Percentiles rank a stretch among this genome's conserved stretches.
phyloP scores from a whole-genome alignment of 2,329 filamentous ascomycete genomes.

The Dendrostoma leiphaemia region DNA sequence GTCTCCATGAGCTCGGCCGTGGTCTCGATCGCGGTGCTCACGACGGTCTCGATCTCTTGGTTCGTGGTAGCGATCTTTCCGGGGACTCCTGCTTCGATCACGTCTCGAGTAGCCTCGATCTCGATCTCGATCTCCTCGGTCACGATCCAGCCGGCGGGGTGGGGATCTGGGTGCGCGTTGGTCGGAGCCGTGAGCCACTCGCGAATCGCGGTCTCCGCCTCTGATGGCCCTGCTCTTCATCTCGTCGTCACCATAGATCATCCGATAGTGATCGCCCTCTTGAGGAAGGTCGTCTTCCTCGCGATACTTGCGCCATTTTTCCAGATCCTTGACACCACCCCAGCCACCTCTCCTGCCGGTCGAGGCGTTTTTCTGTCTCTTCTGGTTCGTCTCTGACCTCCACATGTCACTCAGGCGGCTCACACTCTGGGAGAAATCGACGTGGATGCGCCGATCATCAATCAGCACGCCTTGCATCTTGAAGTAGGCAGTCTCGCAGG shows the following conservation, averaged over 20 bases:
- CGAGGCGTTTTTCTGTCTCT: conserved; percentile 53
- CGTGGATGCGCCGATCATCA: conserved; percentile 95
- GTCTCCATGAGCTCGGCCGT: conserved; percentile 29
- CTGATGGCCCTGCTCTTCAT: conserved; percentile 41
- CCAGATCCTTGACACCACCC: conserved; percentile 82
- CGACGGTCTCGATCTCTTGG: conserved; percentile 24
- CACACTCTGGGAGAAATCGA: conserved; percentile 97
- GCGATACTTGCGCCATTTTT: conserved; percentile 88
- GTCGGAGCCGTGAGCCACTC: conserved; percentile 1
- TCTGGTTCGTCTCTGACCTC: conserved; percentile 81
- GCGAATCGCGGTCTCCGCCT: not conserved
- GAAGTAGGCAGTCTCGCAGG: conserved; percentile 93
- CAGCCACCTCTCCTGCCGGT: conserved; percentile 69
- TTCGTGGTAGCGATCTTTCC: conserved; percentile 22
- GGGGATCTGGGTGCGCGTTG: conserved; percentile 1
- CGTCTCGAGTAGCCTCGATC: conserved; percentile 32
- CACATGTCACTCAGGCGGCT: conserved; percentile 84
- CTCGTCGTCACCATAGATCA: conserved; percentile 78
- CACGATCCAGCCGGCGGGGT: conserved; percentile 14
- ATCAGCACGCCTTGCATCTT: conserved; percentile 99
- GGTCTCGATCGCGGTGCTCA: conserved; percentile 28
- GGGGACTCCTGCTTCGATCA: conserved; percentile 40
- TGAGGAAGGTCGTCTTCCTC: conserved; percentile 47
- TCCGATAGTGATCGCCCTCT: conserved; percentile 59
- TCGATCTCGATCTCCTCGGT: conserved; percentile 1